Evolutionary conservation across 2,329 filamentous ascomycete species (phyloP).

Genomic region (Juglanconis juglandina): DNA sequence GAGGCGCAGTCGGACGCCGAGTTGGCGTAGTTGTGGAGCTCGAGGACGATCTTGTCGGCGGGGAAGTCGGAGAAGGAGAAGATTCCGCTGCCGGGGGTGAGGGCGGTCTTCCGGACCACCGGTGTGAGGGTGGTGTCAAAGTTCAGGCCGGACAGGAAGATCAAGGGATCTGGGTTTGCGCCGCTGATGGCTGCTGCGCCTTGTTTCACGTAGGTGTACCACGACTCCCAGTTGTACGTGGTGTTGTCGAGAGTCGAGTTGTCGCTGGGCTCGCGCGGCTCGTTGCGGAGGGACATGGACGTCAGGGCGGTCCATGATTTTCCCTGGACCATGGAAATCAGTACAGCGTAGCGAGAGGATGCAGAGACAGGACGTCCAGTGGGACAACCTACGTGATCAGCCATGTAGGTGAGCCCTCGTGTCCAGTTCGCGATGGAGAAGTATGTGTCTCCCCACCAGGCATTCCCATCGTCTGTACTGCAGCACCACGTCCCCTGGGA

Average conservation of each 20-base stretch:
- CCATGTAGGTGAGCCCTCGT: slow-evolving; percentile 50
- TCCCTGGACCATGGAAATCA: slow-evolving; percentile 22
- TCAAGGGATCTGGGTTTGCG: slow-evolving; percentile 42
- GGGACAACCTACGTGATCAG: slow-evolving; percentile 37
- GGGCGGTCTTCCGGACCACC: slow-evolving; percentile 38
- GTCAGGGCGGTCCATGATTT: slow-evolving; percentile 38
- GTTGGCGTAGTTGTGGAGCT: slow-evolving; percentile 49
- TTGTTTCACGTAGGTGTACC: slow-evolving; percentile 42
- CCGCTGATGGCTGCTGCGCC: slow-evolving; percentile 40
- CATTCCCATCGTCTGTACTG: slow-evolving; percentile 42
- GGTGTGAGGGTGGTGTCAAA: slow-evolving; percentile 45
- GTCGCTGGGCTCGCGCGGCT: slow-evolving; percentile 35
- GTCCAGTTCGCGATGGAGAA: slow-evolving; percentile 53
- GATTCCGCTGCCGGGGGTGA: slow-evolving; percentile 36
- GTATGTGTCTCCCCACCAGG: slow-evolving; percentile 51
- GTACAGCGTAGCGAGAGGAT: not conserved
- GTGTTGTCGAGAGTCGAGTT: slow-evolving; percentile 26
- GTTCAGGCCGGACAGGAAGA: slow-evolving; percentile 49
- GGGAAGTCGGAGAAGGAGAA: slow-evolving; percentile 37
- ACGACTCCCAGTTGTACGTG: slow-evolving; percentile 44
- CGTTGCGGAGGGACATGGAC: slow-evolving; percentile 42
- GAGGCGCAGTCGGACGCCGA: slow-evolving; percentile 35
- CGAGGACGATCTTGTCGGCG: slow-evolving; percentile 44
- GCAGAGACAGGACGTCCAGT: not conserved
- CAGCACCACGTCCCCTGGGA: slow-evolving; percentile 50